A percentile compares a stretch with the other conserved stretches of the same genome.
phyloP scores from a whole-genome alignment of 306 rosid genomes.

The Citrullus amarus region DNA sequence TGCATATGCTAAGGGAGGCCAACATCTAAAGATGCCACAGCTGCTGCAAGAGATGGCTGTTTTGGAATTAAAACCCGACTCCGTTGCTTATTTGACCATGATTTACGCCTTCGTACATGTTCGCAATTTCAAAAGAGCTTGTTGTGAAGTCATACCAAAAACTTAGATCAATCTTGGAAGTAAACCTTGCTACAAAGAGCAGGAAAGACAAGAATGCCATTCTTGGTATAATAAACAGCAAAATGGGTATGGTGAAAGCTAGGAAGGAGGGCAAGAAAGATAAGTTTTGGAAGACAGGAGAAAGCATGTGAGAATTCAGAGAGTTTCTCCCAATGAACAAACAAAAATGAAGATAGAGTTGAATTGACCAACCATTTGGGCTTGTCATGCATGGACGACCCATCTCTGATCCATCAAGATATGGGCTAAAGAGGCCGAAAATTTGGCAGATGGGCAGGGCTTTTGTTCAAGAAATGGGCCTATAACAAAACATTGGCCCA shows the following conservation, averaged over 20 bases:
- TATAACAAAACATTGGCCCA: neutral
- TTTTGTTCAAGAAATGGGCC: neutral
- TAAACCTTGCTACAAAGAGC: conserved; percentile 47
- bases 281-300: conserved; percentile 84
- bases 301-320: conserved; percentile 16
- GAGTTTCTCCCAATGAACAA: neutral
- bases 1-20: conserved; percentile 87
- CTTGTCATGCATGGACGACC: neutral
- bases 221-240: conserved; percentile 42
- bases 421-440: neutral
- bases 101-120: conserved; percentile 65
- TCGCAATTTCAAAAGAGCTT: conserved; percentile 49
- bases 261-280: conserved; percentile 54
- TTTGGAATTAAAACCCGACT: conserved; percentile 60
- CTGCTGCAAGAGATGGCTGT: conserved; percentile 65
- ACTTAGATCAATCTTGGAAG: conserved; percentile 55
- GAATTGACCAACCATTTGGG: neutral
- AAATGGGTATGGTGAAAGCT: conserved; percentile 40
- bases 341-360: neutral
- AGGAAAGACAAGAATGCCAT: conserved; percentile 60
- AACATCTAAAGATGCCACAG: conserved; percentile 52
- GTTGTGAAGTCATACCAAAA: conserved; percentile 54
- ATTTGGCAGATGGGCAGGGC: neutral
- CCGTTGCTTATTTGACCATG: conserved; percentile 63
- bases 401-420: neutral